Conservation (phyloP, 2,329 filamentous ascomycete genomes). For the Fusarium kyushuense region DNA sequence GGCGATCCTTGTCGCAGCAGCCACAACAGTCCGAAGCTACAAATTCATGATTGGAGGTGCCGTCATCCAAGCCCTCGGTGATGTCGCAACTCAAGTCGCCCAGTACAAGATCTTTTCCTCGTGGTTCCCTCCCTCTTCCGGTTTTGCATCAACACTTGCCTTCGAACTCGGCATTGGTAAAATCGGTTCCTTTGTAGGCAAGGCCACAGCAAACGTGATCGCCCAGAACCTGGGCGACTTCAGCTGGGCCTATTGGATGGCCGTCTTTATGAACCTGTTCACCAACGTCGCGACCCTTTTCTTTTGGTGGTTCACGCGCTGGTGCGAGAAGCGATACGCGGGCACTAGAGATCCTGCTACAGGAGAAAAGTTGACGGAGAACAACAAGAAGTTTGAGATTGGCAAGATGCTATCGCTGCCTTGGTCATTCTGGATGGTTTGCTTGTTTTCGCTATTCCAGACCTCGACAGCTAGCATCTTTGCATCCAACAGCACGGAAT, state of each 20-base stretch:
- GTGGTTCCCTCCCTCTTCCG: conserved; percentile 72
- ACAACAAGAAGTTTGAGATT: conserved; percentile 67
- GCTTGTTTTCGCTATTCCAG: conserved; percentile 68
- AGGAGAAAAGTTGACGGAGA: conserved; percentile 70
- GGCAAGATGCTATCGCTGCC: conserved; percentile 67
- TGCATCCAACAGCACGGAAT: conserved; percentile 68
- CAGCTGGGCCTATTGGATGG: conserved; percentile 71
- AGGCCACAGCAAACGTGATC: conserved; percentile 70
- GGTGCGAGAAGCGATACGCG: conserved; percentile 61
- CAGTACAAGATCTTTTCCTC: conserved; percentile 75
- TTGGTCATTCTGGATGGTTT: conserved; percentile 69
- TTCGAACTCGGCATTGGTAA: conserved; percentile 72
- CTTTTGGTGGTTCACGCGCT: conserved; percentile 68
- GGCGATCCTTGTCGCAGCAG: conserved; percentile 69
- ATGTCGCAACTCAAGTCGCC: conserved; percentile 72
- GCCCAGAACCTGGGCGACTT: conserved; percentile 69
- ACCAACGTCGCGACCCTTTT: conserved; percentile 66
- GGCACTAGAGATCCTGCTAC: conserved; percentile 66
- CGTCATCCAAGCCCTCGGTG: conserved; percentile 68
- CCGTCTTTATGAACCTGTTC: conserved; percentile 73
- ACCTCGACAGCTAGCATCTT: conserved; percentile 68
- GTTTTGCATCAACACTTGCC: conserved; percentile 71
- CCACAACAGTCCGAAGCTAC: conserved; percentile 67
- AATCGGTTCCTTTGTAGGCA: conserved; percentile 71
- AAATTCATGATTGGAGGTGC: conserved; percentile 70